These are phyloP conservation scores for Metschnikowia amazonensis DNA, from an alignment of 805 yeast species.

Conservation along the genomic window DNA sequence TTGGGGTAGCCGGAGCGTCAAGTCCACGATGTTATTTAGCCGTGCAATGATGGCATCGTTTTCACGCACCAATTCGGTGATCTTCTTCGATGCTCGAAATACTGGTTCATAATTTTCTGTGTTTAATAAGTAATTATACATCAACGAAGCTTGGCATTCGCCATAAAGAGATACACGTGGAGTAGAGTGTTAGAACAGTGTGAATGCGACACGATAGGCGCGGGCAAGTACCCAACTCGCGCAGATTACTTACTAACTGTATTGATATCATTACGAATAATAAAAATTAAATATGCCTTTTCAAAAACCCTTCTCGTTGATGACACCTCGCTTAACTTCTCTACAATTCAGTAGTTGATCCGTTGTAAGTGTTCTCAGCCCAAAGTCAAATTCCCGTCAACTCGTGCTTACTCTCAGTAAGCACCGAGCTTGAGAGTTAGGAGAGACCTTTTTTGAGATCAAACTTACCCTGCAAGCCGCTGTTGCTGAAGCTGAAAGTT, in stretches of 20 bases:
- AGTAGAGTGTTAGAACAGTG: neutral
- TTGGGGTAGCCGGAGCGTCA: conserved; percentile 13
- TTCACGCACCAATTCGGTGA: conserved; percentile 19
- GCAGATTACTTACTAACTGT: neutral
- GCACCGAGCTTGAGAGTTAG: neutral
- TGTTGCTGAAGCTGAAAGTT: conserved; percentile 39
- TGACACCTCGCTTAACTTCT: neutral
- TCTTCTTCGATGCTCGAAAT: conserved; percentile 20
- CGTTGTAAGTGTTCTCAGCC: neutral
- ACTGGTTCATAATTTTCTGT: conserved; percentile 35
- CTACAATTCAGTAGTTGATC: neutral
- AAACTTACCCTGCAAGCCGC: conserved; percentile 6
- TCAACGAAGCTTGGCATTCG: neutral
- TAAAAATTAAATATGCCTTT: neutral
- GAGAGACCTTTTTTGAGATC: neutral
- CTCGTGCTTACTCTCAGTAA: neutral
- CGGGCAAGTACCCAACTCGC: neutral
- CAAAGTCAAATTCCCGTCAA: neutral
- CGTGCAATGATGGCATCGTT: conserved; percentile 25
- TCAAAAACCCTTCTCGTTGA: neutral
- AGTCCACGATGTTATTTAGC: conserved; percentile 23
- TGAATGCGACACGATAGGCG: neutral
- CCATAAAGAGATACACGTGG: neutral
- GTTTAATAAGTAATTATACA: conserved; percentile 19
- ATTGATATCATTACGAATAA: neutral